Conservation (phyloP, 140 eudicot species). For the Cichorium intybus region DNA sequence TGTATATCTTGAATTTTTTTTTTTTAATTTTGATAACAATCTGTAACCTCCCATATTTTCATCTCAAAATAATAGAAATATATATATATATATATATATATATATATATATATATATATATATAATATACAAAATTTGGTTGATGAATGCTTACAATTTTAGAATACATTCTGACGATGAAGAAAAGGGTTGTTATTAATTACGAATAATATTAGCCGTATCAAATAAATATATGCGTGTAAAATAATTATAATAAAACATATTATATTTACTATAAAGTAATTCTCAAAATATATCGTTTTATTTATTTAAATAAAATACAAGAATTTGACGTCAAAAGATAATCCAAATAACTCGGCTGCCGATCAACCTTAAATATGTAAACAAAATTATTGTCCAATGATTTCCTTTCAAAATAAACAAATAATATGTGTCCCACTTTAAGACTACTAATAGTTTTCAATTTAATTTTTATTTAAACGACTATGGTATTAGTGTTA, state of each 20-base stretch:
- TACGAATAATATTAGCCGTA: neutral
- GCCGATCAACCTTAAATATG: slow-evolving; percentile 23
- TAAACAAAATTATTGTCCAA: slow-evolving; percentile 33
- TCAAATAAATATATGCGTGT: neutral
- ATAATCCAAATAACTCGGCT: slow-evolving; percentile 28
- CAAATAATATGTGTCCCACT: neutral
- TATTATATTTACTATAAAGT: too few relatives aligned
- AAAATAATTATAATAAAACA: neutral
- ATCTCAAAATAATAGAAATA: neutral
- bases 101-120: too few relatives aligned
- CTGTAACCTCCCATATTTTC: slow-evolving; percentile 4
- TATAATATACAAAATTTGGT: neutral
- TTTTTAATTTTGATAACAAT: too few relatives aligned
- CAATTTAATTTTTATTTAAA: neutral
- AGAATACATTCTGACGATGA: neutral
- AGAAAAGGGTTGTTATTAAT: neutral
- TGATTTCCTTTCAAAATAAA: neutral
- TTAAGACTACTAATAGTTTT: neutral
- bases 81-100: too few relatives aligned
- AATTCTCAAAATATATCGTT: neutral
- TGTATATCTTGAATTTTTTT: too few relatives aligned
- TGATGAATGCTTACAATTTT: neutral
- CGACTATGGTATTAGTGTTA: neutral
- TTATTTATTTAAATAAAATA: neutral
- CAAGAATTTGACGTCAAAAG: slow-evolving; percentile 14